These are phyloP conservation scores for Phoenix dactylifera DNA, from an alignment of 176 grass and related monocot genomes.

Conservation along the genomic window DNA sequence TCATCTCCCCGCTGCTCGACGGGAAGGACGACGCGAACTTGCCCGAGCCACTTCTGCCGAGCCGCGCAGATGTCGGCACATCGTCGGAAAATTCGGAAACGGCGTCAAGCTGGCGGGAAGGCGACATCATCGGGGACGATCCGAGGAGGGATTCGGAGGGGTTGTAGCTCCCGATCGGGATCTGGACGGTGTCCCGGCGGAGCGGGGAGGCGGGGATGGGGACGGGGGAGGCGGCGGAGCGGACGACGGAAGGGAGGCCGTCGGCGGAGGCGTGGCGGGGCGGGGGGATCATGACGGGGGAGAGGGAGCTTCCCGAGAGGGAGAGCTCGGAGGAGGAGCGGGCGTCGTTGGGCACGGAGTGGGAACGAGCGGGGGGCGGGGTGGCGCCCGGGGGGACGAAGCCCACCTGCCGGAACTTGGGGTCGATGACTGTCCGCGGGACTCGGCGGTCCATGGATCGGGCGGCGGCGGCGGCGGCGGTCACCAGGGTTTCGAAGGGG, in stretches of 20 bases:
- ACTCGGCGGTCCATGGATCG: constrained; percentile 53
- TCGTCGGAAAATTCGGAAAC: constrained; percentile 29
- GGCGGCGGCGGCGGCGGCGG: not conserved
- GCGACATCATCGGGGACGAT: constrained; percentile 22
- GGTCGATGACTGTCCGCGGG: constrained; percentile 43
- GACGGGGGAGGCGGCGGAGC: not conserved
- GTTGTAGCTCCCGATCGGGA: constrained; percentile 31
- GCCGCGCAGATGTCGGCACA: constrained; percentile 10
- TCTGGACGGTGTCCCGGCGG: not conserved
- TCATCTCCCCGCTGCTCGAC: constrained; percentile 15
- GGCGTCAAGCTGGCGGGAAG: constrained; percentile 11
- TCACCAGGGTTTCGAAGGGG: not conserved
- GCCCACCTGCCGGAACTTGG: constrained; percentile 76
- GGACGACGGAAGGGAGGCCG: not conserved
- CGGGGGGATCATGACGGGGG: constrained; percentile 79
- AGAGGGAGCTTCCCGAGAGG: constrained; percentile 33
- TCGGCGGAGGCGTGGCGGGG: constrained; percentile 48
- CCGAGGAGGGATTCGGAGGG: constrained; percentile 28
- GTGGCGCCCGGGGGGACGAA: constrained; percentile 47
- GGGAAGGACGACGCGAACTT: constrained; percentile 9
- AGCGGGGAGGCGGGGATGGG: constrained; percentile 12
- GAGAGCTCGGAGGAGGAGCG: constrained; percentile 11
- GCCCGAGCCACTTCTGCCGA: not conserved
- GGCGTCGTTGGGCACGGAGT: constrained; percentile 4
- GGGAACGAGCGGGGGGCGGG: constrained; percentile 15